Evolutionary conservation across 495 filamentous ascomycete genomes (phyloP), one percentile per base, ranked within the genome.

Genomic region (Podospora appendiculata): DNA sequence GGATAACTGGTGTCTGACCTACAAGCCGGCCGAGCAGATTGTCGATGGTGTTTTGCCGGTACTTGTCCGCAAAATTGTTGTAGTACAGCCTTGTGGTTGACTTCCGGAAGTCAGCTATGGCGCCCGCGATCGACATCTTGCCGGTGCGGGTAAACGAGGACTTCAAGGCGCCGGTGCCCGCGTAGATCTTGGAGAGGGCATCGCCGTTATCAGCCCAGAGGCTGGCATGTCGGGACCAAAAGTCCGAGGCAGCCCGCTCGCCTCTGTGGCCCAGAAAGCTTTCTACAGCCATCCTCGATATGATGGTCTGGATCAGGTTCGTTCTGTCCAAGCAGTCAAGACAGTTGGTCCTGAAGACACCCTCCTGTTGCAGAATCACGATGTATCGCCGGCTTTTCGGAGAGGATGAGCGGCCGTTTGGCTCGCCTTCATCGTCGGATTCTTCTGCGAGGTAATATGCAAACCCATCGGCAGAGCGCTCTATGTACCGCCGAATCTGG

Each of bases 131-230:
- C 13, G 90, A 95, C 90, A 95, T 95, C 68, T 96, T 98, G 25
- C 93, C 93, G 62, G 86, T 83, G 42, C 93, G 78, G n/a, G 93
- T 98, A 58, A 94, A 98, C 0, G 92, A 96, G 9, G 89, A 90
- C 60, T 96, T 96, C 39, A 98, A 72, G 46, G 93, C 93, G 1
- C 94, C 93, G 8, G 93, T 98, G 35, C 93, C 93, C 8, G 93
- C 94, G 66, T 98, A 98, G 16, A 96, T 97, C 61, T 89, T 88
- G 1, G 90, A 95, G 19, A 98, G 70, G 12, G 90, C 83, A 74
- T 98, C 93, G 32, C 93, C 93, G 72, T 96, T 96, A 65, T 98
- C 93, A n/a, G 93, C 93, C 93, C 93, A 98, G 2, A 98, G 74
- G 52, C 79, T 90, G 32, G 89, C 89, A 69, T 98, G 93, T 35